Conservation (phyloP, 495 filamentous ascomycete species). For the Xylaria scruposa region DNA sequence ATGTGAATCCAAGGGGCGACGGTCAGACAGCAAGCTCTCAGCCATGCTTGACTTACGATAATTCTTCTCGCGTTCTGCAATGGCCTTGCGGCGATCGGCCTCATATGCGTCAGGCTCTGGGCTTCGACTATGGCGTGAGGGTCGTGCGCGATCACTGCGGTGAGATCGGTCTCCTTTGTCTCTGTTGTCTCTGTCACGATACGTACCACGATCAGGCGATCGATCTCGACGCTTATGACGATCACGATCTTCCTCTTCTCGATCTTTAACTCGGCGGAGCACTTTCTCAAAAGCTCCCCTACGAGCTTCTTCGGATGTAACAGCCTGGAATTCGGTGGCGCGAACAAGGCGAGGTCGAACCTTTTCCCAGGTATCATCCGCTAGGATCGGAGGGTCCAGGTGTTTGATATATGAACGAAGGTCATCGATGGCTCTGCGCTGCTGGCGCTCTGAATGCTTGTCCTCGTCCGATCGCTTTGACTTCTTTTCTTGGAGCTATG, state of each 20-base stretch:
- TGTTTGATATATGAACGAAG: constrained; percentile 89
- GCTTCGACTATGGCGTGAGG: constrained; percentile 69
- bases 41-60: constrained; percentile 79
- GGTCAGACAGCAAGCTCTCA: constrained; percentile 62
- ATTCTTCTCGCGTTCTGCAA: constrained; percentile 84
- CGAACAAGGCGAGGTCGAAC: constrained; percentile 79
- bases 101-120: constrained; percentile 89
- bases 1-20: constrained; percentile 50
- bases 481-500: constrained; percentile 75
- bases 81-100: constrained; percentile 83
- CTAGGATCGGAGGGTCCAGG: constrained; percentile 81
- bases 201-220: constrained; percentile 62
- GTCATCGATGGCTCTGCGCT: constrained; percentile 83
- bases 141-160: constrained; percentile 59
- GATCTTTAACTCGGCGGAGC: constrained; percentile 86
- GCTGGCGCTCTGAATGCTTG: constrained; percentile 81
- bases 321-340: constrained; percentile 79
- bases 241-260: constrained; percentile 88
- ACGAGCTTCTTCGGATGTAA: constrained; percentile 82
- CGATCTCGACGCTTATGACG: constrained; percentile 69
- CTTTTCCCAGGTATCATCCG: constrained; percentile 84
- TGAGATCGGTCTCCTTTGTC: constrained; percentile 67
- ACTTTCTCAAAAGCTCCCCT: constrained; percentile 90
- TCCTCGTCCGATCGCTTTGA: constrained; percentile 79
- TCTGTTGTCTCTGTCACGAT: constrained; percentile 63